Base-by-base conservation (phyloP, 2,329 filamentous ascomycete genomes). In the Penicillium sp. region DNA sequence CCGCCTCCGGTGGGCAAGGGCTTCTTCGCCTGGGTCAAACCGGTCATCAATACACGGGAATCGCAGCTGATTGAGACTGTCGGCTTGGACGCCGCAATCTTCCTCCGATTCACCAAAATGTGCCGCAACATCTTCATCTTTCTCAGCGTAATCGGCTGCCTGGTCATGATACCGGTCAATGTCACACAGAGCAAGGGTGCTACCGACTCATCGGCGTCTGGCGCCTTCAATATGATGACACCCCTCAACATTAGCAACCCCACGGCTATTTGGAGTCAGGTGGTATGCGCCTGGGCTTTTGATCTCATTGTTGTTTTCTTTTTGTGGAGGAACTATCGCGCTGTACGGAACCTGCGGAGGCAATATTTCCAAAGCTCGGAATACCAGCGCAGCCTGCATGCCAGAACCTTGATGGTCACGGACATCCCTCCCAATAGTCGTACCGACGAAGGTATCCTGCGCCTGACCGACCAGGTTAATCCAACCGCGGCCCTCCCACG, bases 31-130 rank as follows among this genome's bases (percentile, higher is more conserved):
- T 99, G 94, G 94, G 74, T 96, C 33, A 80, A 80, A 21, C 92
- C 93, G 0, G 78, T 99, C 33, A 81, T 92, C 75, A 84, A 81
- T 59, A 93, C 90, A 15, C 87, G 84, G 58, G 94, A 99, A 77
- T 78, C 86, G 54, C 83, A 90, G 15, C 76, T 97, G 60, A 82
- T 96, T 25, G 83, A 89, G n/a, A 86, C 89, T 66, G 87, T 96
- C 39, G 94, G 94, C 49, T 81, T 99, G 78, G 94, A 99, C 75
- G 94, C 92, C 9, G 89, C 90, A 9, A 78, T 99, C 47, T 97
- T 99, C 73, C 79, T 99, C 63, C 87, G 93, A 51, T 92, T 97
- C 68, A 85, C 87, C 49, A 84, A 87, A 64, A 97, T 99, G 94
- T 90, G 90, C 70, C 87, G 94, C 59, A 94, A 96, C 72, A 90